phyloP scores from a whole-genome alignment of 1,139 yeast genomes.

The Pichia cactophila region DNA sequence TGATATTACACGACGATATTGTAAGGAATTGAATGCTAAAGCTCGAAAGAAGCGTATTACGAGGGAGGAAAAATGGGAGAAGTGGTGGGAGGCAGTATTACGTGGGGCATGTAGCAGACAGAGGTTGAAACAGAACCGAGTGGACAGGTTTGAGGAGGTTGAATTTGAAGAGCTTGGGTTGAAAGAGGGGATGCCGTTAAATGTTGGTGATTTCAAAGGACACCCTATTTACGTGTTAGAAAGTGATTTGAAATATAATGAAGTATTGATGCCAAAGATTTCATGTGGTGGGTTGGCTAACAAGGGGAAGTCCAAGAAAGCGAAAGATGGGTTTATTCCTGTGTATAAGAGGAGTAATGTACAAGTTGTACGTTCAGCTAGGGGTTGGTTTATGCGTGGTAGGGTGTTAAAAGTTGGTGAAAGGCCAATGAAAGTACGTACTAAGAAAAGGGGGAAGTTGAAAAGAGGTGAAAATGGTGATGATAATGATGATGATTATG shows the following conservation, averaged over 20 bases:
- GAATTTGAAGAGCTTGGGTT: conserved; percentile 63
- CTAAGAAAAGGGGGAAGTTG: conserved; percentile 13
- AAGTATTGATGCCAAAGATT: conserved; percentile 62
- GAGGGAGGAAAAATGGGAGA: conserved; percentile 45
- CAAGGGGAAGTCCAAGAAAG: conserved; percentile 28
- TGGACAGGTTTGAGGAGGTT: conserved; percentile 63
- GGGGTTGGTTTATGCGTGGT: conserved; percentile 84
- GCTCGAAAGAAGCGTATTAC: conserved; percentile 68
- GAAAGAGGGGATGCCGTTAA: conserved; percentile 83
- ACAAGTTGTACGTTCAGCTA: conserved; percentile 56
- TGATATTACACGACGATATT: conserved; percentile 83
- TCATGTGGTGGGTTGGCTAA: conserved; percentile 67
- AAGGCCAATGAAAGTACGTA: conserved; percentile 46
- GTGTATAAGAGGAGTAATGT: conserved; percentile 69
- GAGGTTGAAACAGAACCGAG: conserved; percentile 32
- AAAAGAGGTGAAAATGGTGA: conserved; percentile 21
- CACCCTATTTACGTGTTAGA: conserved; percentile 88
- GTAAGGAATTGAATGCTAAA: conserved; percentile 63
- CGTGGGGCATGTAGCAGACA: conserved; percentile 28
- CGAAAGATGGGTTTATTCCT: conserved; percentile 33
- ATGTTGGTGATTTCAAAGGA: conserved; percentile 69
- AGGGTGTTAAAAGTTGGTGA: conserved; percentile 65
- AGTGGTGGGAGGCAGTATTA: conserved; percentile 55
- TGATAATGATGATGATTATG: conserved; percentile 29
- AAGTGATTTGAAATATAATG: conserved; percentile 62